These are phyloP conservation scores for Caryocar brasiliense DNA, from an alignment of 441 rosid species.

Conservation along the genomic window DNA sequence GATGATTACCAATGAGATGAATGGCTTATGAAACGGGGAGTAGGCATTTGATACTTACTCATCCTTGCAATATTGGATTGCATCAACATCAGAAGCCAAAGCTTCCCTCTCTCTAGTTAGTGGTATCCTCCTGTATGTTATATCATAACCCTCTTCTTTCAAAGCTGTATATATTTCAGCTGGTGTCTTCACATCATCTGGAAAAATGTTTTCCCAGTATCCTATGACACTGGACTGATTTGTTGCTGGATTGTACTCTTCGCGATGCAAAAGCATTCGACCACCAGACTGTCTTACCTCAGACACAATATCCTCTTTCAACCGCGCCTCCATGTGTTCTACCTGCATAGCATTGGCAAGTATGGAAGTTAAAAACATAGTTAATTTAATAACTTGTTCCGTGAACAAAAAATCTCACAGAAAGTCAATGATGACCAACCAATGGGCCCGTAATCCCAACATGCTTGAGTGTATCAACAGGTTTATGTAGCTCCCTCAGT, in stretches of 20 bases:
- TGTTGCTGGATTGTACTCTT: constrained; percentile 67
- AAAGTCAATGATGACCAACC: constrained; percentile 39
- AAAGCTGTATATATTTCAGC: constrained; percentile 83
- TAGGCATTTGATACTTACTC: constrained; percentile 46
- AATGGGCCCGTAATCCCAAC: constrained; percentile 84
- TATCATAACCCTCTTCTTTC: constrained; percentile 60
- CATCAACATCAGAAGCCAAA: constrained; percentile 89
- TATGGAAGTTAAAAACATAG: constrained; percentile 8
- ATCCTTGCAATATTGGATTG: constrained; percentile 63
- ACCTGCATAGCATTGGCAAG: constrained; percentile 41
- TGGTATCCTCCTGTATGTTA: constrained; percentile 76
- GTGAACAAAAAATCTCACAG: not conserved
- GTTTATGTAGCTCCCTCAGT: constrained; percentile 86
- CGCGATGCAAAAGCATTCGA: constrained; percentile 90
- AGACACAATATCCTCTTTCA: constrained; percentile 83
- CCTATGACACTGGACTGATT: constrained; percentile 80
- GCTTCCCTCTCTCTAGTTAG: constrained; percentile 91
- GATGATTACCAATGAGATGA: not conserved
- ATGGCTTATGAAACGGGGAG: not conserved
- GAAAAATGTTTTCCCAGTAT: constrained; percentile 86
- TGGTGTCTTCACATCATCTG: constrained; percentile 83
- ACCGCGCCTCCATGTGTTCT: constrained; percentile 76
- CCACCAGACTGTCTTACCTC: constrained; percentile 75
- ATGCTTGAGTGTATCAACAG: constrained; percentile 91
- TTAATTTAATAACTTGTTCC: constrained; percentile 1